Evolutionary conservation across 768 basidiomycete species (phyloP), one percentile per base, ranked within the genome.

Genomic region (Termitomyces sp.): DNA sequence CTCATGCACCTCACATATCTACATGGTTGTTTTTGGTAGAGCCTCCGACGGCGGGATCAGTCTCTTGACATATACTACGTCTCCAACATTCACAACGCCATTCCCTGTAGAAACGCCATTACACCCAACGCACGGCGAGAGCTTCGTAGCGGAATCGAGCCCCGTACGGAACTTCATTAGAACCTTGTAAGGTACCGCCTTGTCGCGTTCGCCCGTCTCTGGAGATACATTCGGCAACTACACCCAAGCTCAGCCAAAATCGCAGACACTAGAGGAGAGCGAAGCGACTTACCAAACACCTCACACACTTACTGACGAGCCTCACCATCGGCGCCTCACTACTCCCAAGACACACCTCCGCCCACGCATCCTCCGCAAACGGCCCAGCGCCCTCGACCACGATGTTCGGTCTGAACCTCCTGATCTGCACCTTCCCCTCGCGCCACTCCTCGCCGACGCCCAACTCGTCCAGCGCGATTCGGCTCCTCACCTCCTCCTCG

Each of bases 151-250:
- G 0, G 80, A 79, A 65, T 88, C 82, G 51, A 86, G 55, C 18
- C 85, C 83, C 31, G 68, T 80, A 37, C 89, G 81, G 68, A 88
- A 86, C 73, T 87, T 89, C 81, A 84, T 85, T 10, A 90, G 65
- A 7, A 84, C 80, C 70, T 92, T 90, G 71, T 75, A 89, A 5
- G 90, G 90, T 4, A 92, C 88, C 0, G 87, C 86, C 16, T 76
- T 76, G 64, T 92, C 89, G 20, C 83, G 79, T 20, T 78, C 68
- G 31, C 88, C 90, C 4, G 83, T 85, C 42, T 74, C 72, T 0
- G 86, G 79, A 63, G 82, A 81, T 16, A 92, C 80, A 61, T 92
- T 91, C 16, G 90, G 90, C 47, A 92, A 68, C 89, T 92, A 55
- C 46, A 59, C 6, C 12, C 32, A 8, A 29, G 2, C 20, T 53